Evolutionary conservation across 345 rosid species (phyloP).

Genomic region (Linum lewisii): DNA sequence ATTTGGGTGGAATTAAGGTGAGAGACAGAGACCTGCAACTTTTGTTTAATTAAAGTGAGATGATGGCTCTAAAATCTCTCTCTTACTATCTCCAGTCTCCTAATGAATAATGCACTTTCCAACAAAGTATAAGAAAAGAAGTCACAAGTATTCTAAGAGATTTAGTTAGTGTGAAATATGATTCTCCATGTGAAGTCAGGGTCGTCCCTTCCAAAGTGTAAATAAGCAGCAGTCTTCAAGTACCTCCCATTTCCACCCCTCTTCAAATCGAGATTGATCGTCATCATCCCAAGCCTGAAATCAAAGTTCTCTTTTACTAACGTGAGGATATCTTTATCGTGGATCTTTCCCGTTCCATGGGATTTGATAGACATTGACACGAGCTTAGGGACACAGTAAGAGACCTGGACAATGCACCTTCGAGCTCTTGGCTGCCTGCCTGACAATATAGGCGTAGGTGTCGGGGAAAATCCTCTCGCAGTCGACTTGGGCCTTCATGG

Average conservation of each 20-base stretch:
- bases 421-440: constrained; percentile 36
- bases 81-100: no score
- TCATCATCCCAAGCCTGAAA: constrained; percentile 46
- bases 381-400: constrained; percentile 29
- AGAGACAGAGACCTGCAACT: no score
- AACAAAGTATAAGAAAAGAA: no score
- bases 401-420: constrained; percentile 31
- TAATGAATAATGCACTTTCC: no score
- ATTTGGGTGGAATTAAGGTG: no score
- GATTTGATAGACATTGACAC: constrained; percentile 25
- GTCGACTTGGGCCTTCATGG: constrained; percentile 30
- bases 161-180: no score
- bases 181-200: constrained; percentile 53
- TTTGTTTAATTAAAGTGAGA: no score
- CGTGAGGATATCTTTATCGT: constrained; percentile 26
- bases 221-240: constrained; percentile 44
- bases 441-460: constrained; percentile 29
- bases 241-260: constrained; percentile 42
- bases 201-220: constrained; percentile 47
- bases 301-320: constrained; percentile 28
- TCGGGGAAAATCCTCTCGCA: constrained; percentile 30
- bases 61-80: no score
- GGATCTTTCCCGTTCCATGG: constrained; percentile 27
- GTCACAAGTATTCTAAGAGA: no score
- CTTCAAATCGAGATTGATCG: constrained; percentile 42